Evolutionary conservation across 495 filamentous ascomycete genomes (phyloP).

Genomic region (Diplogelasinospora grovesii): DNA sequence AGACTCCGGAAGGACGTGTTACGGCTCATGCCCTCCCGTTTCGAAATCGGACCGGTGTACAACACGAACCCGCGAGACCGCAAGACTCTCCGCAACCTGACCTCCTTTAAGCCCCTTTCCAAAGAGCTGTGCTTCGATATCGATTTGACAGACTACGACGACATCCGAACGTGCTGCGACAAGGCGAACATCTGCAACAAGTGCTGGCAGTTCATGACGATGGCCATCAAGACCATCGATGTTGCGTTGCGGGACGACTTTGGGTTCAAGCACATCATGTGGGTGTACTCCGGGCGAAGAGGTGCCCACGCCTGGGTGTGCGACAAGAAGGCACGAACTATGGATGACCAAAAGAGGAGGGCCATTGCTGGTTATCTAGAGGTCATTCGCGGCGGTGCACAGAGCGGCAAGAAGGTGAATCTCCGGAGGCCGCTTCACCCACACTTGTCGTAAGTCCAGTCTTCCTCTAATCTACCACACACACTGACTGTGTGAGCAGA

Average conservation of each 20-base stretch:
- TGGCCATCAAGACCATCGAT: conserved; percentile 93
- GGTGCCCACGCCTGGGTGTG: conserved; percentile 99
- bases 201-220: conserved; percentile 95
- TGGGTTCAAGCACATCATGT: conserved; percentile 91
- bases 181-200: conserved; percentile 89
- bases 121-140: conserved; percentile 99
- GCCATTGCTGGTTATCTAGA: conserved; percentile 86
- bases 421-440: conserved; percentile 82
- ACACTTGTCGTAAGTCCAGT: conserved; percentile 59
- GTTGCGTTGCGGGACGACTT: conserved; percentile 84
- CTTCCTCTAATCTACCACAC: background rate
- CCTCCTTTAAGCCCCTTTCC: conserved; percentile 63
- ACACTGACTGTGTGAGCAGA: conserved; percentile 25
- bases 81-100: conserved; percentile 72
- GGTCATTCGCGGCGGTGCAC: conserved; percentile 71
- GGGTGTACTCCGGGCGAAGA: conserved; percentile 96
- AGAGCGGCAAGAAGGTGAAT: conserved; percentile 83
- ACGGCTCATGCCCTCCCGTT: conserved; percentile 78
- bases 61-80: conserved; percentile 88
- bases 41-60: conserved; percentile 97
- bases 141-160: conserved; percentile 97
- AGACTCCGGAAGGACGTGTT: conserved; percentile 90
- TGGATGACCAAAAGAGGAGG: conserved; percentile 77
- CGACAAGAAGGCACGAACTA: conserved; percentile 71
- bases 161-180: conserved; percentile 88